Percentiles rank a stretch among this genome's conserved stretches.
These are phyloP conservation scores for Penicillium angulare DNA, from an alignment of 495 filamentous ascomycete genomes.

Conservation along the genomic window DNA sequence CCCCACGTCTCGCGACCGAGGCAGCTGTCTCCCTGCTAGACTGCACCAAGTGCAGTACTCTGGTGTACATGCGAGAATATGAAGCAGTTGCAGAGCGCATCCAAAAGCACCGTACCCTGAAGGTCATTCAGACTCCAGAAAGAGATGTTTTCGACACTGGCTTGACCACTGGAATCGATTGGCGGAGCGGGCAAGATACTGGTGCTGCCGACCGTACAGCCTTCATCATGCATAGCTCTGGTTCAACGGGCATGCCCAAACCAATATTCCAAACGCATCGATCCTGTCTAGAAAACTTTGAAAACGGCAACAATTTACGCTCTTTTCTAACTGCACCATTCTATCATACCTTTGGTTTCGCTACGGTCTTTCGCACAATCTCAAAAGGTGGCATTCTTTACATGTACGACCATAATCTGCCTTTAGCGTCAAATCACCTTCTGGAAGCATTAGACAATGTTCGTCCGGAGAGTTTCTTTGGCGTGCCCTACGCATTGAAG, in stretches of 20 bases:
- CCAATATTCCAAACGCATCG: neutral
- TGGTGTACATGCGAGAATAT: neutral
- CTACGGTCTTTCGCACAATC: neutral
- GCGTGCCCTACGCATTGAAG: neutral
- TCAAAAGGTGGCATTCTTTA: neutral
- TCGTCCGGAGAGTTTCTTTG: neutral
- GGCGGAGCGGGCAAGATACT: neutral
- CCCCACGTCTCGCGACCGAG: neutral
- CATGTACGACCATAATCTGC: neutral
- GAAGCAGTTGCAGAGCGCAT: neutral
- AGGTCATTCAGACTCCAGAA: neutral
- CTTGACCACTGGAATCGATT: neutral
- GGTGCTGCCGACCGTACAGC: neutral
- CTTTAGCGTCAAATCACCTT: neutral
- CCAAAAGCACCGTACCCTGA: neutral
- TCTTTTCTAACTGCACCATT: neutral
- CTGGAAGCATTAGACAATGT: neutral
- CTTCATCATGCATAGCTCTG: neutral
- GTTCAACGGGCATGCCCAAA: neutral
- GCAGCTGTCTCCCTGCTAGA: neutral
- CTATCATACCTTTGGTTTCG: neutral
- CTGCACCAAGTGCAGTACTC: neutral
- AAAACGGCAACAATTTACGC: neutral
- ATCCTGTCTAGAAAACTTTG: neutral
- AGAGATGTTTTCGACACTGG: neutral